A percentile compares a stretch with the other conserved stretches of the same genome.
phyloP scores from a whole-genome alignment of 1,139 yeast genomes.

The Kodamaea arcana region DNA sequence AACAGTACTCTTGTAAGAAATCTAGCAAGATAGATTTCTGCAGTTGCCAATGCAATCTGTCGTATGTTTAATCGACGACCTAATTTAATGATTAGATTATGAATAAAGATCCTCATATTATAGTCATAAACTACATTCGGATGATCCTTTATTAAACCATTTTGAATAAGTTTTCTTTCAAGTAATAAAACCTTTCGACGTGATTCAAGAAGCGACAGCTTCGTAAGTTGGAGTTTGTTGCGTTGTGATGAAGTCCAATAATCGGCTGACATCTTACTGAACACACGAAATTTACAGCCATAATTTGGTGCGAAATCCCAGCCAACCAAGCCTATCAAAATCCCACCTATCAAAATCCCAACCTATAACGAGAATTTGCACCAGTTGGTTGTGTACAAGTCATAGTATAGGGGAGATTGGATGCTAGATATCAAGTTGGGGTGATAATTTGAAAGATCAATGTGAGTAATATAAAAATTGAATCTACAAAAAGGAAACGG shows the following conservation, averaged over 20 bases:
- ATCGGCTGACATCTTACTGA: slow-evolving; percentile 45
- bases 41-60: slow-evolving; percentile 83
- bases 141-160: slow-evolving; percentile 43
- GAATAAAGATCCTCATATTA: slow-evolving; percentile 65
- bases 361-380: too few relatives aligned
- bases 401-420: too few relatives aligned
- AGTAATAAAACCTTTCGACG: slow-evolving; percentile 35
- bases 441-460: too few relatives aligned
- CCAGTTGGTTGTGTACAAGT: too few relatives aligned
- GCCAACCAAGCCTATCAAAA: too few relatives aligned
- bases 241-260: slow-evolving; percentile 47
- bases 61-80: slow-evolving; percentile 76
- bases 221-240: slow-evolving; percentile 40
- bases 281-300: too few relatives aligned
- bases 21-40: slow-evolving; percentile 76
- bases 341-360: too few relatives aligned
- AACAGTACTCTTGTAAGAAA: slow-evolving; percentile 70
- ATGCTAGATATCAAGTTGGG: too few relatives aligned
- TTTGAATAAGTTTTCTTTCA: slow-evolving; percentile 45
- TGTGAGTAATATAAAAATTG: too few relatives aligned
- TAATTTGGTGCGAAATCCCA: too few relatives aligned
- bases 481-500: too few relatives aligned
- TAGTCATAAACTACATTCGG: slow-evolving; percentile 51
- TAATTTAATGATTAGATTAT: slow-evolving; percentile 63
- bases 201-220: slow-evolving; percentile 37